Percentiles rank a stretch among this genome's conserved stretches.
phyloP scores from a whole-genome alignment of 1,139 yeast genomes.

The Candida albicans region DNA sequence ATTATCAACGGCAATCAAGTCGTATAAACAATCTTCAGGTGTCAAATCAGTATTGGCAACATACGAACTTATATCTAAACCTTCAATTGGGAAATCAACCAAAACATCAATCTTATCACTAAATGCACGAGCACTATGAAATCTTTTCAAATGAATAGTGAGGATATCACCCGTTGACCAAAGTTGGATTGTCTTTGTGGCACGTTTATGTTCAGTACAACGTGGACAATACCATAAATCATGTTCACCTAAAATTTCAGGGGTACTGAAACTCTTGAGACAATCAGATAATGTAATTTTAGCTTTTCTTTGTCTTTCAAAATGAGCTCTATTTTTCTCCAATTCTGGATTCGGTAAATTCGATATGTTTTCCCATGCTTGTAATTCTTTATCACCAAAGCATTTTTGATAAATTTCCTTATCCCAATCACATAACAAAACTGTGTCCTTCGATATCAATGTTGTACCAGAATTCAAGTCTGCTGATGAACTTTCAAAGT shows the following conservation, averaged over 20 bases:
- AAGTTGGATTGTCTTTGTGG: constrained; percentile 85
- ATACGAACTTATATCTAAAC: constrained; percentile 67
- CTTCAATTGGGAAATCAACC: constrained; percentile 86
- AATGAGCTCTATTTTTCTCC: constrained; percentile 42
- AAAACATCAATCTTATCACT: constrained; percentile 87
- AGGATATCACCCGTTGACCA: constrained; percentile 92
- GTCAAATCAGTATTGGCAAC: constrained; percentile 41
- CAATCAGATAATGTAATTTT: constrained; percentile 72
- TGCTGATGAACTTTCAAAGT: constrained; percentile 8
- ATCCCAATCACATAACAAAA: constrained; percentile 76
- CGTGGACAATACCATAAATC: constrained; percentile 94
- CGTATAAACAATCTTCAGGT: constrained; percentile 53
- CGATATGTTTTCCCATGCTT: constrained; percentile 56
- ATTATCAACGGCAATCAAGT: constrained; percentile 88
- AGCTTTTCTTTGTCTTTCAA: constrained; percentile 44
- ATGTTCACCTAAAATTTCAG: constrained; percentile 84
- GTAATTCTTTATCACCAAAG: constrained; percentile 47
- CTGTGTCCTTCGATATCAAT: constrained; percentile 37
- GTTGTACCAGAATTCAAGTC: constrained; percentile 3
- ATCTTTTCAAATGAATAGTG: constrained; percentile 86
- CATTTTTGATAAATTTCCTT: constrained; percentile 46
- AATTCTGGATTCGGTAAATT: constrained; percentile 53
- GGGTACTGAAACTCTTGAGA: constrained; percentile 68
- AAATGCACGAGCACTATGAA: constrained; percentile 80
- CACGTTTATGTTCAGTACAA: constrained; percentile 87